Conservation (phyloP, 1,284 basidiomycete species). For the Chondrostereum purpureum region DNA sequence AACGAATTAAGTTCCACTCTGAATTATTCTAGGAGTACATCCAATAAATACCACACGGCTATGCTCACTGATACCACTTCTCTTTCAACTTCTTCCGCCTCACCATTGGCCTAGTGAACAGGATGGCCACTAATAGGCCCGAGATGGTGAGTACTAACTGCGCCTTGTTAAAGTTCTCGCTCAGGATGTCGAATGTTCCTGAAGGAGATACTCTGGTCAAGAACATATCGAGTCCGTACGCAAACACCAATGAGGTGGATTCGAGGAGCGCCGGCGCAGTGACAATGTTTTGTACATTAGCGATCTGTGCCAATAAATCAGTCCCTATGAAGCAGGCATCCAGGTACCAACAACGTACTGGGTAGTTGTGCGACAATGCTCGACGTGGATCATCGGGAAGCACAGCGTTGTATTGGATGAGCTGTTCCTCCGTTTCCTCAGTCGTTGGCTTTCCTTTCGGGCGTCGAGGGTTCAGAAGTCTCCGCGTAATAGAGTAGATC, state of each 20-base stretch:
- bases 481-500: constrained; percentile 69
- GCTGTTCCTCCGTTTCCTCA: constrained; percentile 80
- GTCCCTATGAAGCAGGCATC: constrained; percentile 5
- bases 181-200: constrained; percentile 90
- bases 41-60: neutral
- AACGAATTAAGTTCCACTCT: no score
- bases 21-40: no score
- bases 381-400: constrained; percentile 69
- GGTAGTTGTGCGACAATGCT: constrained; percentile 74
- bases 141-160: constrained; percentile 84
- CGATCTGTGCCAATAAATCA: constrained; percentile 40
- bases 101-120: constrained; percentile 73
- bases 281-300: constrained; percentile 58
- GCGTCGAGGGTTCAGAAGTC: constrained; percentile 79
- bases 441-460: constrained; percentile 73
- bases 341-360: constrained; percentile 35
- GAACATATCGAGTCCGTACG: constrained; percentile 85
- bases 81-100: constrained; percentile 55
- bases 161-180: constrained; percentile 86
- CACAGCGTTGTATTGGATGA: constrained; percentile 80
- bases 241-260: constrained; percentile 86
- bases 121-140: constrained; percentile 68
- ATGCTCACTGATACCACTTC: constrained; percentile 51
- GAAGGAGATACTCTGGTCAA: constrained; percentile 79
- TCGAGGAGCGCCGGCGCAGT: constrained; percentile 85